Evolutionary conservation across 495 filamentous ascomycete genomes (phyloP).

Genomic region (Penicillium chermesinum): DNA sequence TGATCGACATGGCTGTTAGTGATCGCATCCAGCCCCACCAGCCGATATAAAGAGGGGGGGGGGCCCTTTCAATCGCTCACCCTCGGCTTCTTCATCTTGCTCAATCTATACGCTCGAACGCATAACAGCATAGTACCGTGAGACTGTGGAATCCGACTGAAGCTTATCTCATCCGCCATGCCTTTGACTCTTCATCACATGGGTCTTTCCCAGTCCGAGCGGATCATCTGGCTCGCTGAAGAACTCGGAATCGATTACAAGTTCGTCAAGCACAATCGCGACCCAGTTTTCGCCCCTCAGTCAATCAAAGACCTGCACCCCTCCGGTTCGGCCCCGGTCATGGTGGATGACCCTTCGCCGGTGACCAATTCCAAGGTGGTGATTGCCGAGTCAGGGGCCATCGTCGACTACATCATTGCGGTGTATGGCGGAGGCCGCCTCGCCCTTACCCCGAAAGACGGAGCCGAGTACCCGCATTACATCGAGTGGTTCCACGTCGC

Average conservation of each 20-base stretch:
- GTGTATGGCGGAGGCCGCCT: conserved; percentile 45
- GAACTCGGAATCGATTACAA: conserved; percentile 53
- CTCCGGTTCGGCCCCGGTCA: conserved; percentile 49
- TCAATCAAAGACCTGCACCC: conserved; percentile 48
- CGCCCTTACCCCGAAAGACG: conserved; percentile 29
- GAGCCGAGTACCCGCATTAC: conserved; percentile 48
- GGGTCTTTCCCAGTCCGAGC: conserved; percentile 52
- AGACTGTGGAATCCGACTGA: no score
- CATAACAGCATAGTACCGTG: no score
- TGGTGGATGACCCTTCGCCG: conserved; percentile 42
- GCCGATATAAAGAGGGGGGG: not conserved
- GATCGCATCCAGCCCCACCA: not conserved
- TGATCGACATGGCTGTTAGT: no score
- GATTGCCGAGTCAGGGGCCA: conserved; percentile 51
- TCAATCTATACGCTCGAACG: not conserved
- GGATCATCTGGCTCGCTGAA: conserved; percentile 58
- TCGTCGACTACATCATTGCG: conserved; percentile 52
- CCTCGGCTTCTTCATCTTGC: not conserved
- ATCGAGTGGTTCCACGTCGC: conserved; percentile 59
- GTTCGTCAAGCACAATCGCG: conserved; percentile 45
- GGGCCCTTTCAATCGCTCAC: not conserved
- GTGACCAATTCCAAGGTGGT: conserved; percentile 26
- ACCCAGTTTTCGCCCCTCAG: conserved; percentile 49
- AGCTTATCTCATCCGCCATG: no score
- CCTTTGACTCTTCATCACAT: conserved; percentile 54